Evolutionary conservation across 2,329 filamentous ascomycete genomes (phyloP).

Genomic region (Didymella sp.): DNA sequence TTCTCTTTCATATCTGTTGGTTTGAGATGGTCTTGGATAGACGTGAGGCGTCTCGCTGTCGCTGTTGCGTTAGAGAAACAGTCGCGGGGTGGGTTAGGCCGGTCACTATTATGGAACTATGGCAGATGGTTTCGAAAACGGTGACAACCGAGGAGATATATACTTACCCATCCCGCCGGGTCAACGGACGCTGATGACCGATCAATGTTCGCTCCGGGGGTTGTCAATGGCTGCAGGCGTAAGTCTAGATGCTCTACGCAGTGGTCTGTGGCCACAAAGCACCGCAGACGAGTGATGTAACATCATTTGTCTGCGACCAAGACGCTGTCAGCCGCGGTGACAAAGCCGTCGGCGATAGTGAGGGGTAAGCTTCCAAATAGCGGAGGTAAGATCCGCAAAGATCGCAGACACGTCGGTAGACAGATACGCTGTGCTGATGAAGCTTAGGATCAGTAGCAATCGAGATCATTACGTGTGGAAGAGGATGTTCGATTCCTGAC

Average conservation of each 20-base stretch:
- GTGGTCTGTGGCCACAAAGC: background rate
- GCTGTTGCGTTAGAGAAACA: background rate
- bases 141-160: background rate
- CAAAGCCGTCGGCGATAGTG: constrained; percentile 14
- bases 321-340: constrained; percentile 3
- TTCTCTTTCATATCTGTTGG: constrained; percentile 8
- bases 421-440: background rate
- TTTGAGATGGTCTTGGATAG: constrained; percentile 16
- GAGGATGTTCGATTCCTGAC: background rate
- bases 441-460: background rate
- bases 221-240: background rate
- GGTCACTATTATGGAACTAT: background rate
- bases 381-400: background rate
- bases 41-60: constrained; percentile 1
- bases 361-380: constrained; percentile 18
- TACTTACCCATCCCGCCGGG: constrained; percentile 15
- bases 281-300: constrained; percentile 4
- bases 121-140: background rate
- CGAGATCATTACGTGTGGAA: background rate
- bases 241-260: constrained; percentile 1
- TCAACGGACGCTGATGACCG: background rate
- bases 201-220: background rate
- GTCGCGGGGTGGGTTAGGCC: too few species aligned
- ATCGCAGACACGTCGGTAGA: background rate
- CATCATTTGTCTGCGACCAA: background rate